These are phyloP conservation scores for Penicillium chermesinum DNA, from an alignment of 495 filamentous ascomycete genomes.

Conservation along the genomic window DNA sequence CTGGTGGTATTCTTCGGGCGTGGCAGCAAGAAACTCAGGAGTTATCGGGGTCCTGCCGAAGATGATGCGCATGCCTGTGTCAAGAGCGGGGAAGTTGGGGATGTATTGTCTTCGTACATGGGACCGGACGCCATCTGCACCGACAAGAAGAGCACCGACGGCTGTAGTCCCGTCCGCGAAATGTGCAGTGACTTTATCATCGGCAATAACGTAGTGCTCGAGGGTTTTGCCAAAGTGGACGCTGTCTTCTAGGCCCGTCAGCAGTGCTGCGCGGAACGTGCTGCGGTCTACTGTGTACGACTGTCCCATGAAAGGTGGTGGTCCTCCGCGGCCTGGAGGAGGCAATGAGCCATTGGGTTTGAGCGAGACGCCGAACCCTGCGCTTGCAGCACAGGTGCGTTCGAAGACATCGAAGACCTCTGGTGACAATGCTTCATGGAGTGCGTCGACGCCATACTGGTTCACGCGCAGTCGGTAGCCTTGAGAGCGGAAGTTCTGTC, in stretches of 20 bases:
- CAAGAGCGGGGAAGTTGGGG: slow-evolving; percentile 34
- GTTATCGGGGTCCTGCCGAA: slow-evolving; percentile 26
- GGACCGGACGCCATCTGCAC: slow-evolving; percentile 42
- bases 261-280: slow-evolving; percentile 23
- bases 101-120: slow-evolving; percentile 37
- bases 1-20: slow-evolving; percentile 1
- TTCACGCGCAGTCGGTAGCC: slow-evolving; percentile 48
- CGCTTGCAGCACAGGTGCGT: slow-evolving; percentile 46
- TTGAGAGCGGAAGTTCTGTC: slow-evolving; percentile 33
- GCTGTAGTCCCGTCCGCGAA: slow-evolving; percentile 36
- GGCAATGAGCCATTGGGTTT: slow-evolving; percentile 8
- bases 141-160: slow-evolving; percentile 37
- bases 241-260: slow-evolving; percentile 27
- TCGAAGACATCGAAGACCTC: slow-evolving; percentile 45
- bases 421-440: slow-evolving; percentile 46
- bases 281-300: slow-evolving; percentile 26
- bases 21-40: slow-evolving; percentile 3
- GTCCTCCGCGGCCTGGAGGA: slow-evolving; percentile 8
- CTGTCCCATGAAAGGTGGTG: background rate
- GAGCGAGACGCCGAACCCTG: slow-evolving; percentile 9
- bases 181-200: slow-evolving; percentile 25
- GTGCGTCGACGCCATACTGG: slow-evolving; percentile 44
- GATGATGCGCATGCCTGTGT: slow-evolving; percentile 39
- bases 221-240: slow-evolving; percentile 42
- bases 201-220: slow-evolving; percentile 24